Evolutionary conservation across 441 rosid genomes (phyloP).

Genomic region (Adansonia grandidieri): DNA sequence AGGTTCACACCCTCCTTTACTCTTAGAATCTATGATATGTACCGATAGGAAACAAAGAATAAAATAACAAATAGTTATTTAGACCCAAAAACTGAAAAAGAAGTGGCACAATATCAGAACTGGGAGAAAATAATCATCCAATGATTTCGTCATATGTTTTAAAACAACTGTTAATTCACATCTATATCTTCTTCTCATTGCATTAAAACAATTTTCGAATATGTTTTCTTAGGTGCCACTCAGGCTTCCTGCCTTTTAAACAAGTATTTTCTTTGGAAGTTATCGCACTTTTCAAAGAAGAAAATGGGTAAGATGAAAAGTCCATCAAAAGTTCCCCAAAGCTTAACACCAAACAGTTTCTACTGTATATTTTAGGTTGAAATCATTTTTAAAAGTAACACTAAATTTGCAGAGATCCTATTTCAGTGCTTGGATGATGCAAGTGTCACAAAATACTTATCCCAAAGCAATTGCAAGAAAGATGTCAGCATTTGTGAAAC

Average conservation of each 20-base stretch:
- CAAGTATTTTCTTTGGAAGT: not conserved
- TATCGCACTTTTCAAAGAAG: not conserved
- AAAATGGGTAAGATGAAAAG: not conserved
- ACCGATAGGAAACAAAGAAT: not conserved
- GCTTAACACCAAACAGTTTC: conserved; percentile 5
- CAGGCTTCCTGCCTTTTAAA: not conserved
- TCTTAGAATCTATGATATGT: too few relatives aligned
- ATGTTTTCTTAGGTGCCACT: not conserved
- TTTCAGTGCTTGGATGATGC: not conserved
- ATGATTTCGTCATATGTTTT: conserved; percentile 2
- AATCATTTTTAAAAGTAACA: too few relatives aligned
- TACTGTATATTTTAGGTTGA: too few relatives aligned
- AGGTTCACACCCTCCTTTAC: too few relatives aligned
- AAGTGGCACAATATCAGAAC: not conserved
- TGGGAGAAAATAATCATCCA: conserved; percentile 10
- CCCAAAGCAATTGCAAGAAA: conserved; percentile 19
- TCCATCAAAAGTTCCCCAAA: conserved; percentile 19
- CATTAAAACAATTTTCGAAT: not conserved
- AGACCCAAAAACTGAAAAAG: not conserved
- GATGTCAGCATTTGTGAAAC: not conserved
- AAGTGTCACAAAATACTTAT: conserved; percentile 10
- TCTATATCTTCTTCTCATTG: not conserved
- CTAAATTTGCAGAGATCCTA: too few relatives aligned
- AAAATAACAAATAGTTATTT: not conserved
- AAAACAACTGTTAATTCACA: not conserved